These are phyloP conservation scores for Cardamine chenopodiifolia DNA, from an alignment of 345 rosid species.

Conservation along the genomic window DNA sequence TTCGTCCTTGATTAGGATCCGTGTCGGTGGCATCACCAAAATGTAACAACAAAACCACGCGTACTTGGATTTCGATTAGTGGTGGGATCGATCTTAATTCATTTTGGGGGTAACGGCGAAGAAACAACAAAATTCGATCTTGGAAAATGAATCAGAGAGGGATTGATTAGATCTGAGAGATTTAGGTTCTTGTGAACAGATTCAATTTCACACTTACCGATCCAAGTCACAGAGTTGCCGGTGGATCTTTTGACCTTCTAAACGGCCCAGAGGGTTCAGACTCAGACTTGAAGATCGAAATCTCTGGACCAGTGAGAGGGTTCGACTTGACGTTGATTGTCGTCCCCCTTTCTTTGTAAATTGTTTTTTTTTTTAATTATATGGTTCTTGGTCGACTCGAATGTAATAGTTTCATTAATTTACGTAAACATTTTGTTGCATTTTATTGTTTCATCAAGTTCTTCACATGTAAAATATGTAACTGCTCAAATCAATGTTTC, in stretches of 20 bases:
- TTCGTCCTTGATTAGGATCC: slow-evolving; percentile 65
- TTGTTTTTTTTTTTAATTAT: too few species aligned
- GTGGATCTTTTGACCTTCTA: slow-evolving; percentile 9
- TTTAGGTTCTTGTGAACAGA: neutral
- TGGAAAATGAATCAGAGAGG: neutral
- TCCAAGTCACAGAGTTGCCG: too few species aligned
- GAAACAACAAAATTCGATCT: neutral
- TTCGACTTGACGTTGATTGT: neutral
- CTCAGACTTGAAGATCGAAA: neutral
- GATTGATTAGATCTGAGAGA: slow-evolving; percentile 19
- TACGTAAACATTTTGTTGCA: too few species aligned
- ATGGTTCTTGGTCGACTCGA: too few species aligned
- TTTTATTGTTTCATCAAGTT: too few species aligned
- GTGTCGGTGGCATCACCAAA: slow-evolving; percentile 54
- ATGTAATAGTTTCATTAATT: neutral
- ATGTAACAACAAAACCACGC: neutral
- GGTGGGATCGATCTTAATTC: slow-evolving; percentile 19
- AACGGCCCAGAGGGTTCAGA: neutral
- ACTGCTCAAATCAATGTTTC: too few species aligned
- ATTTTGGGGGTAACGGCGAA: neutral
- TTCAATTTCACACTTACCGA: too few species aligned
- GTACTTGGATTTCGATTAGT: slow-evolving; percentile 6
- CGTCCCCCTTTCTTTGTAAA: too few species aligned
- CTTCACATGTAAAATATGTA: too few species aligned
- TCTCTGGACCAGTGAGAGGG: neutral